A percentile compares a stretch with the other conserved stretches of the same genome.
Conservation (phyloP, 1,284 basidiomycete genomes). For the Porogramme epimiltina region DNA sequence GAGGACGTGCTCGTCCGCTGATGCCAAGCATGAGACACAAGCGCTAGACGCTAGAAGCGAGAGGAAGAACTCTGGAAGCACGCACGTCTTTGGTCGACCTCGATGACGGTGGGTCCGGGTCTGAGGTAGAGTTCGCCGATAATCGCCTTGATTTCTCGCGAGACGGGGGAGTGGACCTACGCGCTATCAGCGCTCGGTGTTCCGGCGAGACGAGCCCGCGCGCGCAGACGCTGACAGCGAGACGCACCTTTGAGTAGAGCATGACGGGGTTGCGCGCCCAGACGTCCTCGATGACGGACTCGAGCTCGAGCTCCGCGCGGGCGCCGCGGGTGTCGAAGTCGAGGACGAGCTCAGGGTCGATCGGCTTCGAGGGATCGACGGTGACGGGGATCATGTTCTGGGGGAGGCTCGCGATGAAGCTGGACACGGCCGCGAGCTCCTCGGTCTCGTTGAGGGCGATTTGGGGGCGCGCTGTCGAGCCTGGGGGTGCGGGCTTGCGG, state of each 20-base stretch:
- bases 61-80: not conserved
- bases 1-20: constrained; percentile 48
- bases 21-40: constrained; percentile 5
- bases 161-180: constrained; percentile 62
- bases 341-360: constrained; percentile 80
- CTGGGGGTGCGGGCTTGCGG: constrained; percentile 25
- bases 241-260: constrained; percentile 72
- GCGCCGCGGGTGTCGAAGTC: constrained; percentile 77
- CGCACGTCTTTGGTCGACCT: constrained; percentile 71
- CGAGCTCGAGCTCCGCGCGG: constrained; percentile 40
- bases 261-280: constrained; percentile 80
- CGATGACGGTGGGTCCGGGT: constrained; percentile 72
- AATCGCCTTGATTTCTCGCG: constrained; percentile 69
- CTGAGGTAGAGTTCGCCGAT: constrained; percentile 61
- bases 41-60: not conserved
- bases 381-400: constrained; percentile 75
- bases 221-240: not conserved
- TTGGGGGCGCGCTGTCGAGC: constrained; percentile 32
- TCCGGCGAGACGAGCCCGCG: not conserved
- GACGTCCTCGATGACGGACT: constrained; percentile 38
- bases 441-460: constrained; percentile 54
- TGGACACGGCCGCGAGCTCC: constrained; percentile 79
- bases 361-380: constrained; percentile 64
- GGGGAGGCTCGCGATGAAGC: constrained; percentile 77
- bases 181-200: not conserved